Conservation (phyloP, 2,329 filamentous ascomycete species). For the Aspergillus sp. region DNA sequence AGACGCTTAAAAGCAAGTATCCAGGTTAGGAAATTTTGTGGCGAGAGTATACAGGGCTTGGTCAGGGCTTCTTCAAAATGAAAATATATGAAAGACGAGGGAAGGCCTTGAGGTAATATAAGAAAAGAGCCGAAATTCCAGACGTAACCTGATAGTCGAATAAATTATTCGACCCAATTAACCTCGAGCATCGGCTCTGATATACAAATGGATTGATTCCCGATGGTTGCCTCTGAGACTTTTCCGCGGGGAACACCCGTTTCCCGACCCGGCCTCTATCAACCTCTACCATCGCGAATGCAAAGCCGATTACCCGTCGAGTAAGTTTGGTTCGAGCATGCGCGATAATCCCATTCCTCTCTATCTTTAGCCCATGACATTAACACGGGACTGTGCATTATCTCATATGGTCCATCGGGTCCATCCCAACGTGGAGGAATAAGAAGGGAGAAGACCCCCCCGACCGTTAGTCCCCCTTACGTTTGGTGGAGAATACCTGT, state of each 20-base stretch:
- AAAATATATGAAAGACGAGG: too few relatives aligned
- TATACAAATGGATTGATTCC: slow-evolving; percentile 21
- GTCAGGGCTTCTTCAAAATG: background rate
- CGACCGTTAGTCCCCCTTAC: background rate
- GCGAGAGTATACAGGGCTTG: too few relatives aligned
- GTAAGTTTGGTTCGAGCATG: slow-evolving; percentile 19
- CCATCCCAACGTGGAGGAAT: too few relatives aligned
- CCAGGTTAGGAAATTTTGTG: background rate
- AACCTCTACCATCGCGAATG: background rate
- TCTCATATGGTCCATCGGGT: too few relatives aligned
- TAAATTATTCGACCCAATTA: background rate
- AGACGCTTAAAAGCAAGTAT: background rate
- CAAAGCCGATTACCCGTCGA: slow-evolving; percentile 18
- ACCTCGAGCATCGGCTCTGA: slow-evolving; percentile 13
- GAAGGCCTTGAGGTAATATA: background rate
- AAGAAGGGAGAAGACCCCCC: too few relatives aligned
- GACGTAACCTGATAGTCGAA: background rate
- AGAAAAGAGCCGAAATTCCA: background rate
- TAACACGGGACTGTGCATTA: too few relatives aligned
- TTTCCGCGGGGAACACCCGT: slow-evolving; percentile 30
- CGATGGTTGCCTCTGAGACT: slow-evolving; percentile 11
- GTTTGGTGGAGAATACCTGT: slow-evolving; percentile 1
- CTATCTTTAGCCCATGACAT: slow-evolving; percentile 2
- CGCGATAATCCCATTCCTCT: slow-evolving; percentile 1
- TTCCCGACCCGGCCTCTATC: slow-evolving; percentile 20